Conservation (phyloP, 768 basidiomycete genomes). For the Russula emetica region DNA sequence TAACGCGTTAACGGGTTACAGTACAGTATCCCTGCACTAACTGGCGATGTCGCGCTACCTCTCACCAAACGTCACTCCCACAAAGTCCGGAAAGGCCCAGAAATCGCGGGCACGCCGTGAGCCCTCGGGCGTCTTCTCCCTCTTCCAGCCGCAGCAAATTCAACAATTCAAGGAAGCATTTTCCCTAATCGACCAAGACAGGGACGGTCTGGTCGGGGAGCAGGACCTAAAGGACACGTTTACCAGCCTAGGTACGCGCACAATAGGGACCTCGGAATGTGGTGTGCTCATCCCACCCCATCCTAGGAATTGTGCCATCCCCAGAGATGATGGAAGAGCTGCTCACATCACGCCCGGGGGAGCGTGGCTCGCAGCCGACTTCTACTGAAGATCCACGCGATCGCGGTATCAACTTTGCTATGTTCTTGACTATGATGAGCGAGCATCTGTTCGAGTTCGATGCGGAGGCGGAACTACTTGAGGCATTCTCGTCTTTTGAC, state of each 20-base stretch:
- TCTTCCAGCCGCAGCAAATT: conserved; percentile 80
- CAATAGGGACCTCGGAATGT: background rate
- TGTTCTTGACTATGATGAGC: conserved; percentile 98
- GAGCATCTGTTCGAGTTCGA: conserved; percentile 90
- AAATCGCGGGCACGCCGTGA: conserved; percentile 70
- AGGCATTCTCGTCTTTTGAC: conserved; percentile 93
- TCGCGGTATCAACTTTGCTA: conserved; percentile 79
- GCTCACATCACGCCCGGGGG: conserved; percentile 70
- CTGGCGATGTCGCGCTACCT: conserved; percentile 59
- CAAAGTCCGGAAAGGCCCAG: conserved; percentile 52
- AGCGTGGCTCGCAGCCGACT: conserved; percentile 36
- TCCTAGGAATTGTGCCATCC: conserved; percentile 71
- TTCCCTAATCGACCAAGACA: conserved; percentile 90
- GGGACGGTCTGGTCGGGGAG: conserved; percentile 86
- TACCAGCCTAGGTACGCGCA: conserved; percentile 69
- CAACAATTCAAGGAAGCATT: conserved; percentile 97
- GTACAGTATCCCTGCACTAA: background rate
- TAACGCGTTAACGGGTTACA: background rate
- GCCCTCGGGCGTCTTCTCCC: conserved; percentile 79
- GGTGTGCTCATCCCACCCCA: background rate
- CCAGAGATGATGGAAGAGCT: conserved; percentile 64
- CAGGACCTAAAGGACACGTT: conserved; percentile 80
- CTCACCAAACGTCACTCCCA: conserved; percentile 52
- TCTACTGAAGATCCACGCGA: conserved; percentile 43
- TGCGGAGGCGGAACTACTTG: conserved; percentile 77